Base-by-base conservation (phyloP, 306 rosid genomes). In the Trifolium subterraneum region DNA sequence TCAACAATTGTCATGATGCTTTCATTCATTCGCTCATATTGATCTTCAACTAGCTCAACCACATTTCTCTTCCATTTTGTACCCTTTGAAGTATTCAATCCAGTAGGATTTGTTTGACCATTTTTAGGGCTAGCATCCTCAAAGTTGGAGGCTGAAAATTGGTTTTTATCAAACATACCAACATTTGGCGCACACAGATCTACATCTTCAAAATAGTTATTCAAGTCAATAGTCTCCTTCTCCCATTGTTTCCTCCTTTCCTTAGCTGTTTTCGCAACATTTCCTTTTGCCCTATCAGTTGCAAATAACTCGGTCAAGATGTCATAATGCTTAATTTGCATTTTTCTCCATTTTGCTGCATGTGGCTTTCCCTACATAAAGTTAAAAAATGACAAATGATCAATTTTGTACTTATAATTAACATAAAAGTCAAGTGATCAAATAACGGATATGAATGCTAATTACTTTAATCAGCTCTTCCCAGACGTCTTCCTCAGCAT, bases 311-410 rank as follows among this genome's bases (percentile, higher is more conserved):
- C 36, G 8, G 5, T 56, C 63, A 56, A 10, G 63, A 23, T 56
- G n/a, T 58, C 59, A 72, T 41, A 41, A 35, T 72, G 38, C 76
- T 58, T 72, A n/a, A 72, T 15, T 20, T 15, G 27, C 22, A 23
- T 72, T 38, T 2, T 58, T 14, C 50, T 42, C 68, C 44, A 58
- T 59, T 12, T 59, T 25, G 16, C 2, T 14, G 13, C 13, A 25
- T 56, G n/a, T 23, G 68, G 44, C 59, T 71, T 39, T 5, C 4
- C 67, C 42, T 71, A 39, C 6, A 14, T 11, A 68, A 27, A 71
- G 14, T 12, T 7, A 20, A 10, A 52, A 2, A 4, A 27, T 1
- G 2, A 23, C 18, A 42, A 4, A 23, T 10, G 1, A 42, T n/a
- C 8, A n/a, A 45, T 11, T 52, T 16, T 23, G 5, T 52, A 18